Base-by-base conservation (phyloP, 176 grass and related monocot species). In the Lolium rigidum region DNA sequence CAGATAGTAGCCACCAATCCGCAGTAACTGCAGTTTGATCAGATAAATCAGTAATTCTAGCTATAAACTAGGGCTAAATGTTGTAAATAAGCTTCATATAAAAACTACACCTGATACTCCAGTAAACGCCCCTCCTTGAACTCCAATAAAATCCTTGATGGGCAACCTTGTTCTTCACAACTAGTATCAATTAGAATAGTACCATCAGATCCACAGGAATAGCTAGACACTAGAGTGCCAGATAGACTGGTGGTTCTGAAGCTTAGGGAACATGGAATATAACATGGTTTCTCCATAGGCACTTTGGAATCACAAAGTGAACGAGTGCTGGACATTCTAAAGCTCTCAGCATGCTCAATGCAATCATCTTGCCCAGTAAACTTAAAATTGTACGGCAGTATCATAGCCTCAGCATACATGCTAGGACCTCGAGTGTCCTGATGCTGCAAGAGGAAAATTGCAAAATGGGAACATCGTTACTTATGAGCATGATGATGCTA, bases 371-470 rank as follows among this genome's bases (percentile, higher is more conserved):
- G 70, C 52, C 90, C 88, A 68, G 75, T 31, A 89, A 90, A 76
- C 9, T 89, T 73, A 61, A 98, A 86, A 89, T 84, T 50, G 57
- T 89, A 92, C 57, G 91, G 93, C 62, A 89, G 86, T 77, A 98
- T 63, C 57, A 94, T 82, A 80, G 93, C 91, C 88, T 94, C 96
- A 54, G 91, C 96, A 88, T 91, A 95, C 56, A 95, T 77, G 47
- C 61, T 88, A 85, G 84, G 85, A n/a, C 22, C 81, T 50, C 64
- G 76, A 59, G 65, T 81, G 48, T 56, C 88, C 48, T 66, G 44
- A 80, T 82, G 69, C 74, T 85, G 87, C 76, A 90, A 78, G 70
- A 79, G 72, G 20, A 97, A 82, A 90, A 81, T 16, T 76, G 71
- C 2, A 81, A 61, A 88, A 84, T 16, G 76, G 71, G 47, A 54